Evolutionary conservation across 495 filamentous ascomycete genomes (phyloP), one percentile per base, ranked within the genome.

Genomic region (Staphylotrichum tortipilum): DNA sequence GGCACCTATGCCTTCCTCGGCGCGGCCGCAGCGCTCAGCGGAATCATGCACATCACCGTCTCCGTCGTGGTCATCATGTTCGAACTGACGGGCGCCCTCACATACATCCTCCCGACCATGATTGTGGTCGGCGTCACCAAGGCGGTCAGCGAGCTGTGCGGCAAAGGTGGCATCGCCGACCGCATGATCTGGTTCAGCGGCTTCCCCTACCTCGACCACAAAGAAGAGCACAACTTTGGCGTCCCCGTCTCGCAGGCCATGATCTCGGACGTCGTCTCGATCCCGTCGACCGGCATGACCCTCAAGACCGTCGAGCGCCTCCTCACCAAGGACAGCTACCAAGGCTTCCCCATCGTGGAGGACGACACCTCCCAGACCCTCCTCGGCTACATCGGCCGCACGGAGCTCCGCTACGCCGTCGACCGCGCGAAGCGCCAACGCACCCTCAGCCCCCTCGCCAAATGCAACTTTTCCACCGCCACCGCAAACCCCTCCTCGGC

Each of bases 131-230:
- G 92, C 22, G 84, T 97, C 36, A 96, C 94, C 47, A 98, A 98
- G 73, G 88, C 89, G 9, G 85, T 98, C 52, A 80, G 87, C 41
- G 88, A 94, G 49, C 78, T 89, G 15, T 94, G 94, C 61, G 87
- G 89, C 21, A 95, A 94, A 59, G 92, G 94, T 4, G 92, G 92
- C 26, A 97, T 98, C 48, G 92, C 92, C 11, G 92, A 98, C 66
- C 84, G 92, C 52, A 94, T 95, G 88, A 98, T 98, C 53, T 97
- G 89, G 90, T 95, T 96, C 74, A 98, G 87, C 60, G 92, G 92
- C 15, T 96, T 97, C 61, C 92, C 92, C 0, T 97, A 94, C 73
- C 77, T 98, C 4, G 92, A 98, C 68, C 95, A 88, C 67, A 98
- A 98, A 64, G 94, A 97, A 68, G 94, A 97, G 44, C 92, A 97